Evolutionary conservation across 495 filamentous ascomycete species (phyloP).

Genomic region (Trichoderma virens): DNA sequence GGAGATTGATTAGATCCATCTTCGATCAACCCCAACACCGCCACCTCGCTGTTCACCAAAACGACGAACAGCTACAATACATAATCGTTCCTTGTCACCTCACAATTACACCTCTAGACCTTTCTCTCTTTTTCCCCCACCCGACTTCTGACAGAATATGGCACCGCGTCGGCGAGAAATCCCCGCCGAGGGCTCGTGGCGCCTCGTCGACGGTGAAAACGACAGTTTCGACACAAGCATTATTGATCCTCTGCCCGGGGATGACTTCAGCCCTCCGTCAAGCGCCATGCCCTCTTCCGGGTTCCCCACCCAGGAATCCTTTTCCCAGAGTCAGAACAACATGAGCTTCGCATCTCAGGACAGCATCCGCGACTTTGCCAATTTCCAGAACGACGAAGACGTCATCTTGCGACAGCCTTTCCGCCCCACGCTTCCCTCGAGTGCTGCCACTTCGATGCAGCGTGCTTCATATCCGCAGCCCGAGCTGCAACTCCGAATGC

Average conservation of each 20-base stretch:
- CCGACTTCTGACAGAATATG: neutral
- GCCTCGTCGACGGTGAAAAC: slow-evolving; percentile 43
- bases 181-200: slow-evolving; percentile 39
- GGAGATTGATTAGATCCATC: neutral
- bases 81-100: too few relatives aligned
- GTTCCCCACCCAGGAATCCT: slow-evolving; percentile 9
- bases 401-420: slow-evolving; percentile 37
- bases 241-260: slow-evolving; percentile 27
- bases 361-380: slow-evolving; percentile 34
- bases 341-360: slow-evolving; percentile 34
- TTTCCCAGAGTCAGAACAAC: slow-evolving; percentile 28
- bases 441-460: slow-evolving; percentile 20
- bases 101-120: too few relatives aligned
- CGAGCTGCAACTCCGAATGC: slow-evolving; percentile 37
- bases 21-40: too few relatives aligned
- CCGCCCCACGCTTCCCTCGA: slow-evolving; percentile 34
- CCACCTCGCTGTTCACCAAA: neutral
- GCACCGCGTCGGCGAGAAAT: slow-evolving; percentile 16
- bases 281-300: slow-evolving; percentile 11
- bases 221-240: slow-evolving; percentile 43
- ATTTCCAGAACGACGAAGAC: slow-evolving; percentile 35
- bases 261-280: slow-evolving; percentile 19
- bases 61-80: neutral
- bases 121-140: too few relatives aligned
- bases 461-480: slow-evolving; percentile 14